Percentiles rank a stretch among this genome's conserved stretches.
Conservation (phyloP, 78 protist species). For the Dictyostelium purpureum region DNA sequence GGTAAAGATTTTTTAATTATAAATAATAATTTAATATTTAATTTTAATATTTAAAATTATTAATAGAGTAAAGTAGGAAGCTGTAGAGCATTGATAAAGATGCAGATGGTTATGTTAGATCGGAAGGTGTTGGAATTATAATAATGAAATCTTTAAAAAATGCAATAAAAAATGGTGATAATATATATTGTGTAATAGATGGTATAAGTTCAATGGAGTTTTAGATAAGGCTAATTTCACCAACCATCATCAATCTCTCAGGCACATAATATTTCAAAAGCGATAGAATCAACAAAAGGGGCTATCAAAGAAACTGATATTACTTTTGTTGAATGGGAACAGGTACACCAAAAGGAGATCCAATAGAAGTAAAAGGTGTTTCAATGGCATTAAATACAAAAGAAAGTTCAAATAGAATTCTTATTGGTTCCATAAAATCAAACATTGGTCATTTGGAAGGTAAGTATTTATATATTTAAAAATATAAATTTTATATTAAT, state of each 20-base stretch:
- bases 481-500: not conserved
- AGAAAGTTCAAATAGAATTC: not conserved
- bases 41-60: too few relatives aligned
- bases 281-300: not conserved
- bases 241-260: not conserved
- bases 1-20: too few relatives aligned
- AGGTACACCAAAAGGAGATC: conserved; percentile 78
- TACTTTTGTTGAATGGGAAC: conserved; percentile 69
- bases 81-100: not conserved
- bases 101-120: not conserved
- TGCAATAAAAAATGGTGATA: not conserved
- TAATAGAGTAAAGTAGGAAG: not conserved
- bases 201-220: not conserved
- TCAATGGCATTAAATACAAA: not conserved
- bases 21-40: too few relatives aligned
- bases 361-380: conserved; percentile 62
- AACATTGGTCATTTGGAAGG: conserved; percentile 88
- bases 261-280: not conserved
- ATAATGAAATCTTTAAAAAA: not conserved
- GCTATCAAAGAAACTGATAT: conserved; percentile 8
- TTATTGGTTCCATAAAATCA: conserved; percentile 82
- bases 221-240: not conserved
- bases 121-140: not conserved
- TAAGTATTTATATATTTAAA: not conserved
- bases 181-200: not conserved